Evolutionary conservation across 495 filamentous ascomycete species (phyloP).

Genomic region (Sporormia fimetaria): DNA sequence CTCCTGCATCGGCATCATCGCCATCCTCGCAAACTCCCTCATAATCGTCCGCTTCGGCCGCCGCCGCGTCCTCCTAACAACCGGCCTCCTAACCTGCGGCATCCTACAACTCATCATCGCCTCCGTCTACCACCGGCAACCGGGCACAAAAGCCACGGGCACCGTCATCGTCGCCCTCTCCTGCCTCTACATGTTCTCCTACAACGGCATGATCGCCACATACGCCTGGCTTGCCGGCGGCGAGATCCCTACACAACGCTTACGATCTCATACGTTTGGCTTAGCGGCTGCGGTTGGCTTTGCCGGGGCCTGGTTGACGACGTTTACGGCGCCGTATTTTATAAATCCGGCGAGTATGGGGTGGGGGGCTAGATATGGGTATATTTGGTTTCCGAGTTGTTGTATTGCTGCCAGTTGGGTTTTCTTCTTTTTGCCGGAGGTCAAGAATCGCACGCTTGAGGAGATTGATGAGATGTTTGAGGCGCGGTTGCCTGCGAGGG

Average conservation of each 20-base stretch:
- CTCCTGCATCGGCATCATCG: slow-evolving; percentile 43
- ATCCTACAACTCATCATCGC: slow-evolving; percentile 46
- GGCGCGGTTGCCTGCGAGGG: slow-evolving; percentile 36
- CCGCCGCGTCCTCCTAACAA: slow-evolving; percentile 42
- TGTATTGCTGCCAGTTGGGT: slow-evolving; percentile 35
- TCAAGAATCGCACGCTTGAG: slow-evolving; percentile 42
- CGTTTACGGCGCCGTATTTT: slow-evolving; percentile 51
- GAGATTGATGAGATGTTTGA: slow-evolving; percentile 49
- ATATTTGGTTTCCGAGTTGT: slow-evolving; percentile 41
- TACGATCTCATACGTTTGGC: slow-evolving; percentile 48
- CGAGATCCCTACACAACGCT: slow-evolving; percentile 45
- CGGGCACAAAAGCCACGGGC: slow-evolving; percentile 38
- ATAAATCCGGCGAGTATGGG: slow-evolving; percentile 46
- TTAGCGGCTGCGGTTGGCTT: slow-evolving; percentile 45
- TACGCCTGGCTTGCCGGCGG: slow-evolving; percentile 54
- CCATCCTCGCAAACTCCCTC: slow-evolving; percentile 44
- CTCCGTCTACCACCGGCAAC: slow-evolving; percentile 40
- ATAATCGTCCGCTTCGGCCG: slow-evolving; percentile 47
- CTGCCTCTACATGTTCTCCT: slow-evolving; percentile 46
- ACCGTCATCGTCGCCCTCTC: slow-evolving; percentile 45
- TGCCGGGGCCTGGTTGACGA: slow-evolving; percentile 46
- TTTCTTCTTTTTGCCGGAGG: slow-evolving; percentile 42
- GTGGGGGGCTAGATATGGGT: slow-evolving; percentile 49
- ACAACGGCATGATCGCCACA: slow-evolving; percentile 44
- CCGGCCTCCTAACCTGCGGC: slow-evolving; percentile 43